A percentile compares a stretch with the other conserved stretches of the same genome.
Conservation (phyloP, 805 yeast species). For the Candida arabinofermentans region DNA sequence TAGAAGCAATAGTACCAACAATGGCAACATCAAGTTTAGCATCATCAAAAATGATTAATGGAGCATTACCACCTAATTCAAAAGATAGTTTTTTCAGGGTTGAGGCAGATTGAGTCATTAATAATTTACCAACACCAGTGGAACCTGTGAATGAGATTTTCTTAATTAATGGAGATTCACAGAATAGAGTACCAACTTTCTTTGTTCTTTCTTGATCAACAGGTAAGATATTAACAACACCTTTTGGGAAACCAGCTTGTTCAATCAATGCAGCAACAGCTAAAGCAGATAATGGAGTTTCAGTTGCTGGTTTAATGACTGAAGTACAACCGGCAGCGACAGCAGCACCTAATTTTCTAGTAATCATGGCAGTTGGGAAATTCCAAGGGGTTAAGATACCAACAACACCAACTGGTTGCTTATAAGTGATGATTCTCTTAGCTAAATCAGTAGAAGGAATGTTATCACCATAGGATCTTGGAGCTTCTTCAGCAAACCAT, state of each 20-base stretch:
- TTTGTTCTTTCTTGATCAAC: conserved; percentile 39
- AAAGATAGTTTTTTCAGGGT: conserved; percentile 67
- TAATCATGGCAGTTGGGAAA: conserved; percentile 76
- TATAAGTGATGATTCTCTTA: conserved; percentile 51
- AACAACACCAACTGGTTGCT: conserved; percentile 80
- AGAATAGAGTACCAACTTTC: conserved; percentile 51
- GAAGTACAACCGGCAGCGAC: conserved; percentile 77
- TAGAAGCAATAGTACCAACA: conserved; percentile 59
- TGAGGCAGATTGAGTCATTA: conserved; percentile 57
- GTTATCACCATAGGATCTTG: conserved; percentile 62
- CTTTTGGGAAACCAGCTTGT: conserved; percentile 69
- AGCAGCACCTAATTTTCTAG: conserved; percentile 72
- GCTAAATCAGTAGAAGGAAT: conserved; percentile 50
- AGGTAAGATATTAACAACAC: conserved; percentile 62
- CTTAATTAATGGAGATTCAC: conserved; percentile 51
- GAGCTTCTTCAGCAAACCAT: conserved; percentile 87
- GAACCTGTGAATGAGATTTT: conserved; percentile 80
- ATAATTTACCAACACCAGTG: conserved; percentile 64
- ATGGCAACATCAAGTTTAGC: conserved; percentile 66
- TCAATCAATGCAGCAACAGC: conserved; percentile 59
- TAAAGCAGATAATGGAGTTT: conserved; percentile 70
- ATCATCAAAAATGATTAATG: conserved; percentile 70
- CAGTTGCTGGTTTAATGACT: conserved; percentile 73
- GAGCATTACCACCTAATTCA: conserved; percentile 82
- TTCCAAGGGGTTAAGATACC: conserved; percentile 84